Conservation (phyloP, 805 yeast genomes). For the Schwanniomyces yamadae region DNA sequence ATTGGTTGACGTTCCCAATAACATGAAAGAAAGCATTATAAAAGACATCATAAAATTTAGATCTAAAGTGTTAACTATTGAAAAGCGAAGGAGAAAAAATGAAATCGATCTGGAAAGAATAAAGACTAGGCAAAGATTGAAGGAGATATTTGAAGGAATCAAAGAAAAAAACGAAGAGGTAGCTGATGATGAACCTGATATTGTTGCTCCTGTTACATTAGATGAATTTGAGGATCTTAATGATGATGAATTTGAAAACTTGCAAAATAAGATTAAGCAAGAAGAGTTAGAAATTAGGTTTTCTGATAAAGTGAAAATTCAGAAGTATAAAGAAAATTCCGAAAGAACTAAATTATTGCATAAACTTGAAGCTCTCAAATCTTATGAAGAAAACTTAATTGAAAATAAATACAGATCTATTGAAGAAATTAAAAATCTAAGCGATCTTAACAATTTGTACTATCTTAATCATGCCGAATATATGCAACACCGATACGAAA, state of each 20-base stretch:
- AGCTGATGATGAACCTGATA: slow-evolving; percentile 8
- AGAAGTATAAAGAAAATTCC: slow-evolving; percentile 9
- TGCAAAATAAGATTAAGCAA: slow-evolving; percentile 17
- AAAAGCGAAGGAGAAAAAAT: slow-evolving; percentile 48
- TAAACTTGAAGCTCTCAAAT: slow-evolving; percentile 18
- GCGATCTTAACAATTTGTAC: slow-evolving; percentile 31
- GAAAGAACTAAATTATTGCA: slow-evolving; percentile 21
- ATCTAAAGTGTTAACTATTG: slow-evolving; percentile 51
- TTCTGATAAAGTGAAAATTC: slow-evolving; percentile 1
- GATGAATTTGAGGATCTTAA: slow-evolving; percentile 27
- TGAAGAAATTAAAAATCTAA: slow-evolving; percentile 28
- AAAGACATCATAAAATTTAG: slow-evolving; percentile 57
- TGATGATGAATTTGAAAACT: slow-evolving; percentile 29
- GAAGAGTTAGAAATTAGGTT: slow-evolving; percentile 22
- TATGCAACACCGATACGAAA: slow-evolving; percentile 35
- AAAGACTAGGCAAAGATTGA: slow-evolving; percentile 47
- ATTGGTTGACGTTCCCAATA: slow-evolving; percentile 54
- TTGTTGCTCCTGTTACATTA: slow-evolving; percentile 1
- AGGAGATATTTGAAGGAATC: slow-evolving; percentile 43
- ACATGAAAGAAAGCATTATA: slow-evolving; percentile 50
- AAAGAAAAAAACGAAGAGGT: slow-evolving; percentile 22
- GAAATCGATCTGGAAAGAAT: slow-evolving; percentile 49
- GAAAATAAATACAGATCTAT: slow-evolving; percentile 34
- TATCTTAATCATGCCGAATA: slow-evolving; percentile 45
- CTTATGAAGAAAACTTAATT: slow-evolving; percentile 39